These are phyloP conservation scores for Setaria viridis DNA, from an alignment of 202 grass and related monocot genomes.

Conservation along the genomic window DNA sequence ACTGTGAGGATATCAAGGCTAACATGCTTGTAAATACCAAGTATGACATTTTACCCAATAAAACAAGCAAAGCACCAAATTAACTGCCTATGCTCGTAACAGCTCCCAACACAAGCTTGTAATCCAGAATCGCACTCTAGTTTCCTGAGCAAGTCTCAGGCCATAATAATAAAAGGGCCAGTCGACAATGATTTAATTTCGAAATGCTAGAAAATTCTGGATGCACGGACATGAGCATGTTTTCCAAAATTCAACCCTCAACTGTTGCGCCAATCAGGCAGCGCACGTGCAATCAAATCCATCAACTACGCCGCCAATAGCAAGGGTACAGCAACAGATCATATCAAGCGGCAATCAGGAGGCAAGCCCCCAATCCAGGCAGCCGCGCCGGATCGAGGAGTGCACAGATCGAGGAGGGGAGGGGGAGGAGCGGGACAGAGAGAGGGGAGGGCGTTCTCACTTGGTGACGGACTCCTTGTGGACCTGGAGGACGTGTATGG, in stretches of 20 bases:
- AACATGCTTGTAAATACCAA: neutral
- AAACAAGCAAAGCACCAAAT: neutral
- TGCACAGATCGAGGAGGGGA: constrained; percentile 31
- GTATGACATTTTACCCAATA: neutral
- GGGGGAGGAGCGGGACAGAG: no score
- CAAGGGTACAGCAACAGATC: neutral
- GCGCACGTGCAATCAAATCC: constrained; percentile 4
- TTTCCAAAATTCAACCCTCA: neutral
- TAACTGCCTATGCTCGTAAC: neutral
- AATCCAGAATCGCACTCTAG: neutral
- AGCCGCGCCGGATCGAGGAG: neutral
- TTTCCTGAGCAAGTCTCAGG: neutral
- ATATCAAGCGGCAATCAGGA: neutral
- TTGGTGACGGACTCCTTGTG: constrained; percentile 97
- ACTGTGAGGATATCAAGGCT: neutral
- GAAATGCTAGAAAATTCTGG: neutral
- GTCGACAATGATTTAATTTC: neutral
- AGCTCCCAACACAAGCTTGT: neutral
- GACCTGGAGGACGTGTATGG: constrained; percentile 97
- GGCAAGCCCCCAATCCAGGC: constrained; percentile 14
- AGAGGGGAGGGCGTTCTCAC: constrained; percentile 33
- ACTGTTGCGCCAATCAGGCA: neutral
- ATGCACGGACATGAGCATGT: neutral
- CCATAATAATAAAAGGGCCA: neutral
- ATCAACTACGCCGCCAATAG: neutral